Base-by-base conservation (phyloP, 106 monocot genomes). In the Dendrobium catenatum region DNA sequence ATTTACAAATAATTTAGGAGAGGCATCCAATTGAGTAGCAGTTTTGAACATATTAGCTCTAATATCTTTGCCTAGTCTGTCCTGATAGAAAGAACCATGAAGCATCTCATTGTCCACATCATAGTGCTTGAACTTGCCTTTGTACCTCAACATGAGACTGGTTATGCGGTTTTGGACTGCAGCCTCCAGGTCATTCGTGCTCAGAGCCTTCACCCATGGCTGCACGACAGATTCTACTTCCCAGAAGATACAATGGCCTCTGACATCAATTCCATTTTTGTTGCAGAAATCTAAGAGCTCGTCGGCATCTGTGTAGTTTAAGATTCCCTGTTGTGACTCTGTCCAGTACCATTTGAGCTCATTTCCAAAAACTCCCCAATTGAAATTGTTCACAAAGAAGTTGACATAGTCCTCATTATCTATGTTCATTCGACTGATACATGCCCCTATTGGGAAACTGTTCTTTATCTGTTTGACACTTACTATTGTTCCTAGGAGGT, bases 31-130 rank as follows among this genome's bases (percentile, higher is more conserved):
- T 68, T 91, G 83, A 59, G 74, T 56, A 3, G 91, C 90, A 4
- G 87, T 83, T 80, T 91, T 90, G 67, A 96, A 96, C 91, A 96
- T 91, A 29, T 67, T 56, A 0, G 88, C 78, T 68, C 90, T 83
- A 17, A 90, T 86, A 29, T 87, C 93, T 58, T 84, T 86, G 27
- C 96, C 96, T 0, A 96, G 82, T 51, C 83, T 83, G 33, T 91
- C 90, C 51, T 90, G 89, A 51, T 87, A 96, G 82, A 96, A 96
- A 18, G 96, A 90, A 0, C 96, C 96, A 80, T 93, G 96, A 15
- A 96, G 93, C 96, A 96, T 96, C 85, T 96, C 93, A 49, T 93
- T 96, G 86, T 93, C 89, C 17, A 96, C 96, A 78, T 96, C 93
- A 64, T 93, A 93, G 68, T 96, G 96, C 42, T 72, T 76, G 78